Evolutionary conservation across 306 rosid species (phyloP), one percentile per base, ranked within the genome.

Genomic region (Casuarina glauca): DNA sequence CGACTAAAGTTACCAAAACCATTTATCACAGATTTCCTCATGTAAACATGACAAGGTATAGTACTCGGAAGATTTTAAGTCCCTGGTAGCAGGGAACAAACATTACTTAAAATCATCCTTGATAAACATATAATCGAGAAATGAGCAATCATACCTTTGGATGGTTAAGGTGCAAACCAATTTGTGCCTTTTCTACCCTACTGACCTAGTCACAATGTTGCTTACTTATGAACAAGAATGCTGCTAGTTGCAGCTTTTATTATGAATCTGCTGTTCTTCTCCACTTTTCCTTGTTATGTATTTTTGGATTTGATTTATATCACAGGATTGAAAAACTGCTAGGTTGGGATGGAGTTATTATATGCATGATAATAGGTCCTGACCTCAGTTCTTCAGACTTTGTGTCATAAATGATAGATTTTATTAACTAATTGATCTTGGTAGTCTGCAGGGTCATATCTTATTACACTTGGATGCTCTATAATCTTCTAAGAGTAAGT

Each of bases 371-470:
- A 1, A 3, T 48, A 48, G 51, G 51, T 48, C 51, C 12, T 13
- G 11, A 48, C 51, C 51, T 48, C 51, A 48, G 9, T 13, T 48
- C 51, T 48, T 48, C 51, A 9, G 51, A 48, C 11, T 48, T 46
- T 49, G 36, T 16, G 36, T 35, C 6, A 48, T 48, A 10, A 16
- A 51, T 5, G 36, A 5, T 3, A 12, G 4, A 39, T 1, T 3
- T 76, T 32, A 26, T 67, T 51, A 19, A 9, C 32, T 26, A 26
- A 49, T 63, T 72, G 9, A 39, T 11, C 51, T 9, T 63, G 38
- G 26, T 69, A 67, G 54, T 50, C 36, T 76, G 82, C 83, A 85
- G 87, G 63, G 85, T 81, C 69, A 78, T 78, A 36, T 79, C 55
- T 72, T 6, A 62, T 61, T 52, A 64, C 72, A 54, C 80, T 62